A percentile compares a stretch with the other conserved stretches of the same genome.
phyloP scores from a whole-genome alignment of 441 rosid genomes.

The Kokia cookei region DNA sequence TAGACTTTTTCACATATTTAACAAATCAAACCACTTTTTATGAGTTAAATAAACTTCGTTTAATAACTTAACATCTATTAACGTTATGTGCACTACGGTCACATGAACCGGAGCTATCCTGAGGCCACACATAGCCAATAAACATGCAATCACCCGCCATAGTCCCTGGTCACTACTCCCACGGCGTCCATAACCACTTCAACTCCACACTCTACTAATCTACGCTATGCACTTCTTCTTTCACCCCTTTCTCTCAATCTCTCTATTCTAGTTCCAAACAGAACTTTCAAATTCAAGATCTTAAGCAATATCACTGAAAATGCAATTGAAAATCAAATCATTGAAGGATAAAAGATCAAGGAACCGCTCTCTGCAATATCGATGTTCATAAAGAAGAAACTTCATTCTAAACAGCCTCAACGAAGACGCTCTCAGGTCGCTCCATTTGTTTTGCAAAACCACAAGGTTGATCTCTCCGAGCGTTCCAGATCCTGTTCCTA shows the following conservation, averaged over 20 bases:
- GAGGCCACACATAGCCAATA: conserved; percentile 10
- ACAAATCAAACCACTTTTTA: no score
- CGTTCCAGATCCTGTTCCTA: conserved; percentile 31
- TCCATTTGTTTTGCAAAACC: conserved; percentile 22
- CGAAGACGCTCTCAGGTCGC: conserved; percentile 44
- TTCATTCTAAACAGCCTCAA: conserved; percentile 49
- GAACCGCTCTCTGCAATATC: conserved; percentile 14
- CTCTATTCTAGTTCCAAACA: conserved; percentile 6
- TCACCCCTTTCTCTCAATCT: conserved; percentile 2
- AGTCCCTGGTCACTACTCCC: not conserved
- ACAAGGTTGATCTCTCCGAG: conserved; percentile 20
- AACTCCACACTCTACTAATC: not conserved
- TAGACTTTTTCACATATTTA: no score
- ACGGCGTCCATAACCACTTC: conserved; percentile 37
- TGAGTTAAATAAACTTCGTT: no score
- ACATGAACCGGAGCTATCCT: no score
- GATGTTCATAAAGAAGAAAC: conserved; percentile 41
- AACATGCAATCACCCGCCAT: not conserved
- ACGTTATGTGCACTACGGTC: no score
- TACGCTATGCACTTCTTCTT: not conserved
- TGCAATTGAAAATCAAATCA: conserved; percentile 18
- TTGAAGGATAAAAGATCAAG: conserved; percentile 1
- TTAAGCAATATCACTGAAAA: not conserved
- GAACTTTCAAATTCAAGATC: conserved; percentile 15
- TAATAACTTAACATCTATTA: no score